Conservation (phyloP, 495 filamentous ascomycete genomes). For the Penicillium fimorum region DNA sequence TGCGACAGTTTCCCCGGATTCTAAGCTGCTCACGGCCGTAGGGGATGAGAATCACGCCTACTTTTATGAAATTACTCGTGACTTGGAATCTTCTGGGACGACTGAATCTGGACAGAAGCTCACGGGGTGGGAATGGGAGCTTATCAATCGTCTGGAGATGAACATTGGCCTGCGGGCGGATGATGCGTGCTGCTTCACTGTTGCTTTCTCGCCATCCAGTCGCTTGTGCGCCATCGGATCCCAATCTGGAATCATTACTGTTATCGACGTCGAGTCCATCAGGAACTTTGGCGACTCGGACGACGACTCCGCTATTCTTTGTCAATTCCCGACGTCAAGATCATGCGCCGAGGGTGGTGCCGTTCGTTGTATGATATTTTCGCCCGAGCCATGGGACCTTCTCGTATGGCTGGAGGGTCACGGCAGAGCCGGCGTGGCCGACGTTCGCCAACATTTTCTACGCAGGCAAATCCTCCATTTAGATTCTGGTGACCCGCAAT, state of each 20-base stretch:
- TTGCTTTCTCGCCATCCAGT: slow-evolving; percentile 69
- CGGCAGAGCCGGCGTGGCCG: slow-evolving; percentile 78
- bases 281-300: slow-evolving; percentile 36
- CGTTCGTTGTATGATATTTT: slow-evolving; percentile 87
- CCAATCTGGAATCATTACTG: slow-evolving; percentile 66
- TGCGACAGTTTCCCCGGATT: slow-evolving; percentile 87
- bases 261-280: slow-evolving; percentile 60
- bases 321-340: slow-evolving; percentile 56
- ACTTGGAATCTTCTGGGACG: slow-evolving; percentile 41
- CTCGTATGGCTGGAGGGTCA: slow-evolving; percentile 91
- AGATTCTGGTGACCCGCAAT: slow-evolving; percentile 51
- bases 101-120: slow-evolving; percentile 45
- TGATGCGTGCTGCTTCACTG: slow-evolving; percentile 60
- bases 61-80: slow-evolving; percentile 60
- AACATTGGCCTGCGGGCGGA: slow-evolving; percentile 35
- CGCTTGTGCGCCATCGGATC: slow-evolving; percentile 68
- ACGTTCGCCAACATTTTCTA: slow-evolving; percentile 73
- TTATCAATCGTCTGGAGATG: slow-evolving; percentile 37
- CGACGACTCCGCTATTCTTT: slow-evolving; percentile 38
- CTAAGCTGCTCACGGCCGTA: slow-evolving; percentile 73
- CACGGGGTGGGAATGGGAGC: slow-evolving; percentile 39
- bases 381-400: slow-evolving; percentile 85
- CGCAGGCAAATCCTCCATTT: slow-evolving; percentile 72
- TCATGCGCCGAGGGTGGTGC: slow-evolving; percentile 65
- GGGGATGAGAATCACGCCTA: slow-evolving; percentile 83